These are phyloP conservation scores for Penicillium dipodomyicola DNA, from an alignment of 495 filamentous ascomycete species.

Conservation along the genomic window DNA sequence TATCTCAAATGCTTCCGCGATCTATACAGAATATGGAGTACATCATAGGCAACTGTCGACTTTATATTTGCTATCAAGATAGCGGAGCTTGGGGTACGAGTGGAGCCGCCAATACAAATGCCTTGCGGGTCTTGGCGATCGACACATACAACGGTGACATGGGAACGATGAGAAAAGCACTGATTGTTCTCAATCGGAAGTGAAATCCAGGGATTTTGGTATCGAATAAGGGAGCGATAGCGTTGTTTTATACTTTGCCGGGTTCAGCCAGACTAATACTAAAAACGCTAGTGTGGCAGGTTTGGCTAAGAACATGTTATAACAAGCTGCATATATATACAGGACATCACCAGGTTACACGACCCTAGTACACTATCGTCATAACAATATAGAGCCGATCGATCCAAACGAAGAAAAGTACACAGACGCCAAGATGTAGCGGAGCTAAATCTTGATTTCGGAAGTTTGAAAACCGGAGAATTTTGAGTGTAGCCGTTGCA, in stretches of 20 bases:
- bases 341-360: not conserved
- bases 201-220: not conserved
- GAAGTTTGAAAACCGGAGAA: slow-evolving; percentile 8
- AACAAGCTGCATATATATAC: not conserved
- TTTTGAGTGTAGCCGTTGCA: not conserved
- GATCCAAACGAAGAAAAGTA: not conserved
- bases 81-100: no score
- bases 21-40: no score
- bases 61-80: no score
- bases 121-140: no score
- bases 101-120: no score
- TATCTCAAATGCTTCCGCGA: no score
- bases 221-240: not conserved
- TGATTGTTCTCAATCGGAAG: not conserved
- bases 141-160: no score
- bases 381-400: not conserved
- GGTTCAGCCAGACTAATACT: not conserved
- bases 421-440: not conserved
- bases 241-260: not conserved
- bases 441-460: slow-evolving; percentile 13
- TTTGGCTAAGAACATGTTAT: not conserved
- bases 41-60: no score
- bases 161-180: not conserved
- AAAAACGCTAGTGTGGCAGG: not conserved
- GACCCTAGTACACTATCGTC: not conserved